These are phyloP conservation scores for Xylariaceae sp. DNA, from an alignment of 2,329 filamentous ascomycete genomes.

Conservation along the genomic window DNA sequence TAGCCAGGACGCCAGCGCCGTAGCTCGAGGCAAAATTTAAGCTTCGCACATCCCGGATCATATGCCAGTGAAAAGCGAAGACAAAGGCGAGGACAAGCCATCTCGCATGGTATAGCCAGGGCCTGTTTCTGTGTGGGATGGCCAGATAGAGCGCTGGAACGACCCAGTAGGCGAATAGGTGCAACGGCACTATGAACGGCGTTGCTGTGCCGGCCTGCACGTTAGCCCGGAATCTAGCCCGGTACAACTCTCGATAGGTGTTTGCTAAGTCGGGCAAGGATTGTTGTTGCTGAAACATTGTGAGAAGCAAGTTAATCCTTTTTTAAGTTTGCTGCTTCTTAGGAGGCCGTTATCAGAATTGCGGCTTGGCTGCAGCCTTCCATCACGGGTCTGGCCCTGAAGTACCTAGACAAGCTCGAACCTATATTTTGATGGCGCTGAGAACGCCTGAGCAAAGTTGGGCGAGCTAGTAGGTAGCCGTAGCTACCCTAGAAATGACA, in stretches of 20 bases:
- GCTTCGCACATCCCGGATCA: slow-evolving; percentile 54
- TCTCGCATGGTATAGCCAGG: slow-evolving; percentile 57
- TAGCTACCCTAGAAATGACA: neutral
- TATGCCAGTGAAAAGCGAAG: slow-evolving; percentile 51
- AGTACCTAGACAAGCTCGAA: neutral
- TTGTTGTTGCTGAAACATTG: slow-evolving; percentile 24
- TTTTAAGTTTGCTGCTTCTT: neutral
- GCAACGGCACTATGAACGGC: slow-evolving; percentile 61
- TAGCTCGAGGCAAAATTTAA: slow-evolving; percentile 59
- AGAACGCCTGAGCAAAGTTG: neutral
- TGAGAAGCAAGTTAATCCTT: neutral
- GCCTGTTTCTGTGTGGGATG: slow-evolving; percentile 58
- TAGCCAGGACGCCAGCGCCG: slow-evolving; percentile 54
- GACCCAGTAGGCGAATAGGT: slow-evolving; percentile 54
- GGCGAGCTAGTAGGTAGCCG: no score
- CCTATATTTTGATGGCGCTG: neutral
- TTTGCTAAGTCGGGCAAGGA: slow-evolving; percentile 35
- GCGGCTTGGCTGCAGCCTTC: neutral
- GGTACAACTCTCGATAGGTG: slow-evolving; percentile 39
- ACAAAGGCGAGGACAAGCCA: slow-evolving; percentile 58
- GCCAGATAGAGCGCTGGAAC: slow-evolving; percentile 62
- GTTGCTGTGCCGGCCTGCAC: slow-evolving; percentile 49
- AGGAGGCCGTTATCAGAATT: neutral
- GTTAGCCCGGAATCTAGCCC: slow-evolving; percentile 36
- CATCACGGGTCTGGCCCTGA: neutral